Evolutionary conservation across 768 basidiomycete species (phyloP).

Genomic region (Lactarius hatsudake): DNA sequence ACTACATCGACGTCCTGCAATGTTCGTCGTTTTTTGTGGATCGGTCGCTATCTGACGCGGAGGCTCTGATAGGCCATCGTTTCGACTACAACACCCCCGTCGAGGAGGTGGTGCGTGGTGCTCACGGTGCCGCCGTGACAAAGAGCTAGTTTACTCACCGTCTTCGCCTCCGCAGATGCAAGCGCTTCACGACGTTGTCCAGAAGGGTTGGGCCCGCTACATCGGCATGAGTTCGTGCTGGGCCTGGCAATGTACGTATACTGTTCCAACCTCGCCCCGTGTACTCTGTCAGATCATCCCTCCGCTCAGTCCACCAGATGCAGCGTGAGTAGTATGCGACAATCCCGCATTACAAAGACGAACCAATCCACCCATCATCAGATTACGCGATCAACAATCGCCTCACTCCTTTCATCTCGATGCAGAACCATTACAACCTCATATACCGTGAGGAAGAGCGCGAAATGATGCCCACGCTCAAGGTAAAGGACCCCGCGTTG

Average conservation of each 20-base stretch:
- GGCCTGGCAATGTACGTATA: conserved; percentile 34
- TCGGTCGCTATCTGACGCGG: conserved; percentile 4
- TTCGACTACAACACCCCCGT: conserved; percentile 44
- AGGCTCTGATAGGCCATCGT: conserved; percentile 34
- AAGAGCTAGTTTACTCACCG: background rate
- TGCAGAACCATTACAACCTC: conserved; percentile 46
- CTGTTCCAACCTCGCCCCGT: background rate
- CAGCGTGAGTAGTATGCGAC: conserved; percentile 28
- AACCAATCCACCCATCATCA: conserved; percentile 6
- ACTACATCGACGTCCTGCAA: conserved; percentile 72
- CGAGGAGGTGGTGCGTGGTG: conserved; percentile 35
- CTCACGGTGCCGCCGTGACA: background rate
- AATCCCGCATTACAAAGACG: background rate
- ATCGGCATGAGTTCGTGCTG: conserved; percentile 37
- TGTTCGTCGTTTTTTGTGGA: conserved; percentile 36
- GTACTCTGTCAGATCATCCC: background rate
- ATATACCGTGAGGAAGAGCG: conserved; percentile 46
- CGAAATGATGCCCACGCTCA: conserved; percentile 37
- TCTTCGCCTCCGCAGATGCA: conserved; percentile 34
- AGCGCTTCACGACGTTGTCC: conserved; percentile 44
- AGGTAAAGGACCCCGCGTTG: conserved; percentile 19
- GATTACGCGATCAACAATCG: conserved; percentile 34
- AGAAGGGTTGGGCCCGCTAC: conserved; percentile 41
- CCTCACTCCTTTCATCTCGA: conserved; percentile 44
- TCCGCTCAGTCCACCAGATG: conserved; percentile 30